Base-by-base conservation (phyloP, 768 basidiomycete species). In the Termitomyces sp. region DNA sequence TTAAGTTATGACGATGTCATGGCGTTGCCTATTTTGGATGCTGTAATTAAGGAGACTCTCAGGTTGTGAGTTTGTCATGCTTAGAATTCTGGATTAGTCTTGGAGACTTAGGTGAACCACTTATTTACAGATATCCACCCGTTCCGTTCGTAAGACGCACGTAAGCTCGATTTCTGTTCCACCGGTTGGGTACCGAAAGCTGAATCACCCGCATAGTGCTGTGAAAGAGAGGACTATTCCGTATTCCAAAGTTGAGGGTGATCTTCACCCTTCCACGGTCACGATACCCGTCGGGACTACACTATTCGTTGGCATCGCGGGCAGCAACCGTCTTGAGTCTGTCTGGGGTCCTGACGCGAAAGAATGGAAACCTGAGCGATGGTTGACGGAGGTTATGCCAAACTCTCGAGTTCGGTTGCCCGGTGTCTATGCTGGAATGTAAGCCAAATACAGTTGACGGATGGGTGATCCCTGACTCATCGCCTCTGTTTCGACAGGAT, bases 341-440 rank as follows among this genome's bases (percentile, higher is more conserved):
- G 62, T 83, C 0, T 83, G 81, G 83, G 83, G 83, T 10, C 50
- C 64, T 13, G 72, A 75, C 47, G 73, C 75, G 7, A 69, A 72
- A 39, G 70, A 79, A 51, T 84, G 82, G 81, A 76, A 73, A 42
- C 82, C 83, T 5, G 75, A 79, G 54, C 67, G 83, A 41, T 84
- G 82, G 82, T 57, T 83, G 2, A 52, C 50, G 4, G 53, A 63
- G 3, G 56, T 60, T 20, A 63, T 59, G 5, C 60, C 44, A 20
- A 45, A 40, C 33, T 36, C 35, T 18, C 63, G 60, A 10, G 60
- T 66, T 51, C 73, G 70, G 41, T 62, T 79, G 40, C 80, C 80
- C 15, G 80, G 80, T 6, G 73, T 82, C 20, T 83, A 80, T 64
- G 68, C 71, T 25, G 73, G 75, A 46, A 80, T 75, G 82, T 80